These are phyloP conservation scores for Barnettozyma pratensis DNA, from an alignment of 805 yeast species.

Conservation along the genomic window DNA sequence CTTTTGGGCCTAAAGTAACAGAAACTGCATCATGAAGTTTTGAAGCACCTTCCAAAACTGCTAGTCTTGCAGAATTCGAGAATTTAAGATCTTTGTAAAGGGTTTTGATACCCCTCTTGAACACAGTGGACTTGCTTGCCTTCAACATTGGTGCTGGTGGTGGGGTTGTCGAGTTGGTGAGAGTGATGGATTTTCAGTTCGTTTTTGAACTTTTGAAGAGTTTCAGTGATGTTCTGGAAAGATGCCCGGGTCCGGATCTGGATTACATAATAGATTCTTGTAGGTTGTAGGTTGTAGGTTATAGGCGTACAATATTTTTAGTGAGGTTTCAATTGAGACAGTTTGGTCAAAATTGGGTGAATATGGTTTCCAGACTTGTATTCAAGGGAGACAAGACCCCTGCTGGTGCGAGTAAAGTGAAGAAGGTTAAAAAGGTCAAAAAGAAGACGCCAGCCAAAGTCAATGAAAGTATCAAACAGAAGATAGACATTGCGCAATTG, in stretches of 20 bases:
- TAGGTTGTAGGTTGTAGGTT: no score
- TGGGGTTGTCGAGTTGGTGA: background rate
- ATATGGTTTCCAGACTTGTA: slow-evolving; percentile 32
- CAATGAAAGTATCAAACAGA: slow-evolving; percentile 2
- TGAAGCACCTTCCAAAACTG: slow-evolving; percentile 89
- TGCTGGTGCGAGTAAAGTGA: slow-evolving; percentile 5
- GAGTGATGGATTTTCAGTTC: no score
- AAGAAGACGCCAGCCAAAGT: background rate
- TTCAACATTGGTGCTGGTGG: background rate
- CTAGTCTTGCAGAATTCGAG: slow-evolving; percentile 97
- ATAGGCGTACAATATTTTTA: no score
- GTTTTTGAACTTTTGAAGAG: no score
- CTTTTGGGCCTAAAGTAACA: slow-evolving; percentile 96
- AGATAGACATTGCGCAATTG: slow-evolving; percentile 5
- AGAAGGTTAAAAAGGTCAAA: slow-evolving; percentile 11
- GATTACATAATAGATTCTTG: no score
- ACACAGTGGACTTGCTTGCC: slow-evolving; percentile 1
- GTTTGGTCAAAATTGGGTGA: background rate
- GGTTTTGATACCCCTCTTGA: slow-evolving; percentile 20
- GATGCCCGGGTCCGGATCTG: no score
- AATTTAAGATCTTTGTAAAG: slow-evolving; percentile 89
- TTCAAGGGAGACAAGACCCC: slow-evolving; percentile 31
- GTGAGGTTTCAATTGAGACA: no score
- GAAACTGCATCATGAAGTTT: slow-evolving; percentile 94
- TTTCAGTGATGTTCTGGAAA: no score